A percentile compares a stretch with the other conserved stretches of the same genome.
Evolutionary conservation across 805 yeast genomes (phyloP).

Genomic region (Candida qinlingensis): DNA sequence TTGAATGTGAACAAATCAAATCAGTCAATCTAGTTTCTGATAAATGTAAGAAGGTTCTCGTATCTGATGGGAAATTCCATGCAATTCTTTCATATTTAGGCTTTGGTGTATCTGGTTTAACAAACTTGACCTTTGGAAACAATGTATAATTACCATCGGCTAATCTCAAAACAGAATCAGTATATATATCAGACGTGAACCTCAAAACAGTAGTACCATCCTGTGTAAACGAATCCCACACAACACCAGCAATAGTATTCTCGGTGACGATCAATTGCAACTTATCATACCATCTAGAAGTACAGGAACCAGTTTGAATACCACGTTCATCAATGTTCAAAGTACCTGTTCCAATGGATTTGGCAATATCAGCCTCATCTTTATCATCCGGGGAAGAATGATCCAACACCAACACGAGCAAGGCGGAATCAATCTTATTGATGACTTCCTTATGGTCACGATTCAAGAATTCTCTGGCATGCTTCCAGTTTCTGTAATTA

Average conservation of each 20-base stretch:
- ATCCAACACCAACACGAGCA: conserved; percentile 78
- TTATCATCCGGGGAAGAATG: conserved; percentile 59
- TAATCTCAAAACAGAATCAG: conserved; percentile 81
- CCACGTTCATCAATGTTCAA: conserved; percentile 65
- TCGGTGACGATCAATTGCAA: conserved; percentile 76
- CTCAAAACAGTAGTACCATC: conserved; percentile 90
- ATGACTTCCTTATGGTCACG: conserved; percentile 32
- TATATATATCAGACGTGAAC: conserved; percentile 83
- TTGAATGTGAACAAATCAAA: conserved; percentile 71
- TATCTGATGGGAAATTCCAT: conserved; percentile 34
- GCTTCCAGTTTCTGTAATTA: conserved; percentile 79
- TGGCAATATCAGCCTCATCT: conserved; percentile 28
- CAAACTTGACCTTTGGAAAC: conserved; percentile 31
- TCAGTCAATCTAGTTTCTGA: conserved; percentile 89
- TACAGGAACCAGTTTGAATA: conserved; percentile 86
- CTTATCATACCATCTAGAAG: conserved; percentile 90
- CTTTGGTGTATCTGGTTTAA: conserved; percentile 9
- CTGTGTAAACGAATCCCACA: conserved; percentile 87
- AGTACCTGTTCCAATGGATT: conserved; percentile 80
- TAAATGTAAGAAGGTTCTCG: conserved; percentile 51
- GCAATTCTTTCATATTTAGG: conserved; percentile 25
- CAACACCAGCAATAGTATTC: conserved; percentile 84
- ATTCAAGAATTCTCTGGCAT: conserved; percentile 49
- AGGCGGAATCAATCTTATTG: conserved; percentile 61
- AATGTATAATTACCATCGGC: conserved; percentile 59